phyloP scores from a whole-genome alignment of 2,329 filamentous ascomycete genomes.

The Pseudogymnoascus destructans region DNA sequence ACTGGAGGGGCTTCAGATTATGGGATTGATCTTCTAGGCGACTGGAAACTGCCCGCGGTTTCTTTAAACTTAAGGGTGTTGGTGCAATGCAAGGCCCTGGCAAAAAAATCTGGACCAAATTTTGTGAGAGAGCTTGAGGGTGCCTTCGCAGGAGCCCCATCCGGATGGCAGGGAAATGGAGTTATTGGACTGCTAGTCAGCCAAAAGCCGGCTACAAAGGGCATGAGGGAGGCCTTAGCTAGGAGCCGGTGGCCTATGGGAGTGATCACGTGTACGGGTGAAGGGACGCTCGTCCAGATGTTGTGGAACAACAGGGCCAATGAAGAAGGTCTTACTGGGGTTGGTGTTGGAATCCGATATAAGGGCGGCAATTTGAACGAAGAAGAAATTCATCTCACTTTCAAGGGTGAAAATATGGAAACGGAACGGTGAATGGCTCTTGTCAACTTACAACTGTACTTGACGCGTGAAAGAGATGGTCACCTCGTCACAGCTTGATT shows the following conservation, averaged over 20 bases:
- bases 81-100: slow-evolving; percentile 57
- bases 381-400: slow-evolving; percentile 37
- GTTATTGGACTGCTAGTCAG: slow-evolving; percentile 61
- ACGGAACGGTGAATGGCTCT: neutral
- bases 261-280: slow-evolving; percentile 47
- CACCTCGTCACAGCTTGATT: neutral
- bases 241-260: slow-evolving; percentile 58
- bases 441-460: neutral
- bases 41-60: slow-evolving; percentile 46
- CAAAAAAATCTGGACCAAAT: slow-evolving; percentile 37
- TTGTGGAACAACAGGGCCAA: slow-evolving; percentile 58
- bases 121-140: slow-evolving; percentile 68
- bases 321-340: slow-evolving; percentile 46
- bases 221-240: slow-evolving; percentile 59
- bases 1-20: slow-evolving; percentile 54
- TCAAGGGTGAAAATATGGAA: slow-evolving; percentile 31
- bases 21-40: slow-evolving; percentile 63
- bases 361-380: slow-evolving; percentile 21
- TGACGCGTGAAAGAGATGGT: neutral
- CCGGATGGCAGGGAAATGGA: slow-evolving; percentile 52
- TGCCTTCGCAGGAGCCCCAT: slow-evolving; percentile 58
- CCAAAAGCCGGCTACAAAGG: slow-evolving; percentile 59
- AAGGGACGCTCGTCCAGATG: slow-evolving; percentile 51
- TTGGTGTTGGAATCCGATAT: slow-evolving; percentile 39
- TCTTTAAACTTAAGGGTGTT: slow-evolving; percentile 32